A percentile compares a stretch with the other conserved stretches of the same genome.
phyloP scores from a whole-genome alignment of 2,329 filamentous ascomycete species.

The Cladorrhinum sp. region DNA sequence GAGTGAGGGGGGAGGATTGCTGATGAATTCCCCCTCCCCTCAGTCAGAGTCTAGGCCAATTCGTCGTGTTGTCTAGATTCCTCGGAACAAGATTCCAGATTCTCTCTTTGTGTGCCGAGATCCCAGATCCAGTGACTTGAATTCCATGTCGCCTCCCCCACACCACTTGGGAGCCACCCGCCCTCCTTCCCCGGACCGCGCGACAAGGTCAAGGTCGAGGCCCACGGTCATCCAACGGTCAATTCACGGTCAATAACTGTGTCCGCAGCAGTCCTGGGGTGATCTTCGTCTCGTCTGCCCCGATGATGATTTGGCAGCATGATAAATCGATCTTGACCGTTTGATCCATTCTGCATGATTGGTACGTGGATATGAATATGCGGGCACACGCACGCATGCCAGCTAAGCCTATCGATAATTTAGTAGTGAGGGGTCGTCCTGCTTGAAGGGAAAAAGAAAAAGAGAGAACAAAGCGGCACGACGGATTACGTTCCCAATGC shows the following conservation, averaged over 20 bases:
- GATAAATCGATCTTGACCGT: neutral
- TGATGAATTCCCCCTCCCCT: neutral
- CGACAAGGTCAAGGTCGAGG: neutral
- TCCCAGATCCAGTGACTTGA: neutral
- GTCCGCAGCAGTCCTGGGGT: neutral
- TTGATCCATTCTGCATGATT: neutral
- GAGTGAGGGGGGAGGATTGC: neutral
- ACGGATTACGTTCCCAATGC: neutral
- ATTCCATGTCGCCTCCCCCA: neutral
- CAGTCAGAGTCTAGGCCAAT: neutral
- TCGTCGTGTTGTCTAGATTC: neutral
- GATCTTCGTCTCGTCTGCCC: neutral
- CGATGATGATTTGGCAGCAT: neutral
- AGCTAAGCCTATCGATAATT: slow-evolving; percentile 2
- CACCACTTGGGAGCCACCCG: neutral
- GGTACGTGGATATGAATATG: neutral
- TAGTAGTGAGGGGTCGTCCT: neutral
- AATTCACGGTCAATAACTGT: no score
- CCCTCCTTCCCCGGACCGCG: slow-evolving; percentile 1
- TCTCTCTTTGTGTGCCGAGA: neutral
- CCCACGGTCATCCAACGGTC: neutral
- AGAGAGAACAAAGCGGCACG: slow-evolving; percentile 3
- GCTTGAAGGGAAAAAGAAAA: no score
- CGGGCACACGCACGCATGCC: neutral
- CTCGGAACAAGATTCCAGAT: neutral